These are phyloP conservation scores for Entomortierella lignicola DNA, from an alignment of 192 early-diverging fungal species.

Conservation along the genomic window DNA sequence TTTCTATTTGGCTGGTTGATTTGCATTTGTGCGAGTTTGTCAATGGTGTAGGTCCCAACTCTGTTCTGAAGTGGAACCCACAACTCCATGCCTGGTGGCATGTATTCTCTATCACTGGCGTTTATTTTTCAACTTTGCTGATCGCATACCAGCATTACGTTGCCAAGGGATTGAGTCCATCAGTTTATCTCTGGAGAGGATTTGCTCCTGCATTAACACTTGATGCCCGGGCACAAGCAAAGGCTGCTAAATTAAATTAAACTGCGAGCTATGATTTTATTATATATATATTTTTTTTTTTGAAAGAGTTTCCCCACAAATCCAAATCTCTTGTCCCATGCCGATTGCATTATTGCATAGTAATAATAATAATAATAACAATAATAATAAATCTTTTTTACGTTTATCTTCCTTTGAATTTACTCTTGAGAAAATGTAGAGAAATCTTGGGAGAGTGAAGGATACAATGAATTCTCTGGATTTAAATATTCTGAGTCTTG, in stretches of 20 bases:
- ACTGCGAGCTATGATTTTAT: background rate
- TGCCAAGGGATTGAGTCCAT: conserved; percentile 22
- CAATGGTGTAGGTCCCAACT: conserved; percentile 44
- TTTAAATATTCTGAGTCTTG: conserved; percentile 49
- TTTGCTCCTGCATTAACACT: conserved; percentile 39
- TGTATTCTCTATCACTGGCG: conserved; percentile 65
- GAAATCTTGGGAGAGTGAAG: conserved; percentile 41
- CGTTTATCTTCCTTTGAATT: background rate
- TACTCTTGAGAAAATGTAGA: conserved; percentile 12
- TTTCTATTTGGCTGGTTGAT: conserved; percentile 50
- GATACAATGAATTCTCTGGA: conserved; percentile 41
- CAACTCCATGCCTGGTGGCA: conserved; percentile 80
- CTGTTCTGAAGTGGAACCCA: conserved; percentile 57
- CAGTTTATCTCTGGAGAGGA: conserved; percentile 38
- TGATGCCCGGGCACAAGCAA: background rate
- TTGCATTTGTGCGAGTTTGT: conserved; percentile 51
- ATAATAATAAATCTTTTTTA: background rate
- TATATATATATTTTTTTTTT: no score
- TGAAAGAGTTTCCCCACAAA: no score
- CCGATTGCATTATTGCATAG: no score
- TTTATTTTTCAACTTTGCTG: conserved; percentile 61
- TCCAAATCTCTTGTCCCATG: no score
- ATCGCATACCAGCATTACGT: conserved; percentile 58
- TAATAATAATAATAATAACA: no score
- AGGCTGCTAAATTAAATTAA: conserved; percentile 8